A percentile compares a stretch with the other conserved stretches of the same genome.
These are phyloP conservation scores for Fusarium sp. DNA, from an alignment of 2,329 filamentous ascomycete genomes.

Conservation along the genomic window DNA sequence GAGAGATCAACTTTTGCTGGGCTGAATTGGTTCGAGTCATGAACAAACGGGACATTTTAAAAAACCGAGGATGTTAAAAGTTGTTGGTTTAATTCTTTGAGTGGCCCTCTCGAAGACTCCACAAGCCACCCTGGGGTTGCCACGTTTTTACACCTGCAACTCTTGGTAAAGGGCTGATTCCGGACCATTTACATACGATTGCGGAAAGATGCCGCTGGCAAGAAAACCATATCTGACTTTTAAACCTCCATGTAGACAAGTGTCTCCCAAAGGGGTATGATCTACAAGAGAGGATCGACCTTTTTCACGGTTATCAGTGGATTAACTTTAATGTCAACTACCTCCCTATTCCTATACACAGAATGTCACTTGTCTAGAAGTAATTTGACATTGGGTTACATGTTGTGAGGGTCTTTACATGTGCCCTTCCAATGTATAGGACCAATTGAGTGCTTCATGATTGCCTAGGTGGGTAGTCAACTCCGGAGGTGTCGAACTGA, in stretches of 20 bases:
- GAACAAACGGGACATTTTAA: neutral
- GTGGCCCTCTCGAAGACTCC: neutral
- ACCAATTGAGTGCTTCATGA: neutral
- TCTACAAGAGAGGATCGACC: neutral
- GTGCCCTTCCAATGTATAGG: neutral
- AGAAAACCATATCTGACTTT: neutral
- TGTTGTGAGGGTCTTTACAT: neutral
- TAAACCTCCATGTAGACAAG: neutral
- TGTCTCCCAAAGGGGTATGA: neutral
- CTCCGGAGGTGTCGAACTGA: neutral
- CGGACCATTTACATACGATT: neutral
- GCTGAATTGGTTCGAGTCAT: neutral
- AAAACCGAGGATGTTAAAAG: neutral
- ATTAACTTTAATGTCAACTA: neutral
- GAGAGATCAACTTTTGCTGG: neutral
- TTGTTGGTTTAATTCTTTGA: neutral
- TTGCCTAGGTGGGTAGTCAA: neutral
- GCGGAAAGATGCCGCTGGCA: neutral
- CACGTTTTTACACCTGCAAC: neutral
- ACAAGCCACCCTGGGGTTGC: neutral
- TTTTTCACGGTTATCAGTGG: neutral
- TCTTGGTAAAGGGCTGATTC: neutral
- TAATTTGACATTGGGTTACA: neutral
- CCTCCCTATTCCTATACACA: neutral
- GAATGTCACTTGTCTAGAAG: neutral